Evolutionary conservation across 1,284 basidiomycete species (phyloP).

Genomic region (Rhodotorula mucilaginosa): DNA sequence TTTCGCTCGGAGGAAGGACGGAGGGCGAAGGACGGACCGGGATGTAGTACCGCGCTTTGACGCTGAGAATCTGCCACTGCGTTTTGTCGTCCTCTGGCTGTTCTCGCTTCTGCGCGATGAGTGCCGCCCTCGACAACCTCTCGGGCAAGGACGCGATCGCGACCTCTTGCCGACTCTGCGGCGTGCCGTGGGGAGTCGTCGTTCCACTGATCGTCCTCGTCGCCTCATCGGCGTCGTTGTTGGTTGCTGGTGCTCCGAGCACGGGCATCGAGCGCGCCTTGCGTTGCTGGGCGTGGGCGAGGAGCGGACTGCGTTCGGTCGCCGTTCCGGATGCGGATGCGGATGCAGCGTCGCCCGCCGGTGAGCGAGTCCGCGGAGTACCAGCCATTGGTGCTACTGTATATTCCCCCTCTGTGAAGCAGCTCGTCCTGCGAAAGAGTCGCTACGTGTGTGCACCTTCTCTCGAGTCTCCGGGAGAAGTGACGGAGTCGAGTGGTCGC

Average conservation of each 20-base stretch:
- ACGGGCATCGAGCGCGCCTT: slow-evolving; percentile 1
- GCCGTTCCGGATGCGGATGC: neutral
- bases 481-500: no score
- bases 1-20: neutral
- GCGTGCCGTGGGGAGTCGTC: neutral
- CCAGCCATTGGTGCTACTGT: neutral
- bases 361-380: neutral
- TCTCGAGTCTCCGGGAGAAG: no score
- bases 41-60: slow-evolving; percentile 41
- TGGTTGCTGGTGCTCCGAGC: no score
- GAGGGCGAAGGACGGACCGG: slow-evolving; percentile 16
- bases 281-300: neutral
- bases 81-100: slow-evolving; percentile 11
- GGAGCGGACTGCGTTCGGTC: neutral
- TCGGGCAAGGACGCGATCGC: slow-evolving; percentile 31
- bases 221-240: no score
- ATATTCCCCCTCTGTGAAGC: no score
- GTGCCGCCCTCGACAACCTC: slow-evolving; percentile 14
- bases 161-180: slow-evolving; percentile 7
- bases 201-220: neutral
- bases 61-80: slow-evolving; percentile 15
- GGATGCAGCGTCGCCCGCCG: neutral
- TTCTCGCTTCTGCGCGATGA: slow-evolving; percentile 18
- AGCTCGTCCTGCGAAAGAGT: no score
- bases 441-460: no score